Percentiles rank a stretch among this genome's conserved stretches.
These are phyloP conservation scores for Globisporangium rhizosaccharum DNA, from an alignment of 352 stramenopile genomes.

Conservation along the genomic window DNA sequence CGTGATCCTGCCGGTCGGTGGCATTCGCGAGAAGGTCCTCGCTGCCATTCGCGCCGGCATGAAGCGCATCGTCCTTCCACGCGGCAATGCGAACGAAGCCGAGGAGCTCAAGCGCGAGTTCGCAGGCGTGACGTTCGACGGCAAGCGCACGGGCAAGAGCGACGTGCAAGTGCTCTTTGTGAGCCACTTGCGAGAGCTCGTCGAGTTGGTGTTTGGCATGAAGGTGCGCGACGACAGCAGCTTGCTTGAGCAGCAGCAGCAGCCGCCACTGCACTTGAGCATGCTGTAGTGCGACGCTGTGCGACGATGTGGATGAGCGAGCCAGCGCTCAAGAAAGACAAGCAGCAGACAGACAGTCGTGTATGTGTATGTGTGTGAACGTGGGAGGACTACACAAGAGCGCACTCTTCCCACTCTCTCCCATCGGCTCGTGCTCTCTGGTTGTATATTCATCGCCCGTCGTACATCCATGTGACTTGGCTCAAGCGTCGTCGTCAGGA, in stretches of 20 bases:
- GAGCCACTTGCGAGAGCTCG: constrained; percentile 56
- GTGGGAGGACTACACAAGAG: too few relatives aligned
- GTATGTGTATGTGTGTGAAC: constrained; percentile 13
- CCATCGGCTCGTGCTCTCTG: too few relatives aligned
- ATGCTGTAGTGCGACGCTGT: constrained; percentile 32
- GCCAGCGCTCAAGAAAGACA: not conserved
- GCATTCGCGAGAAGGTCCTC: constrained; percentile 88
- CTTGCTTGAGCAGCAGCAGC: constrained; percentile 13
- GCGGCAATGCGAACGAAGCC: constrained; percentile 68
- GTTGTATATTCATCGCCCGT: too few relatives aligned
- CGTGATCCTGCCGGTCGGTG: constrained; percentile 87
- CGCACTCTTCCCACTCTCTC: too few relatives aligned
- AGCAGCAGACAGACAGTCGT: not conserved
- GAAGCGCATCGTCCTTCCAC: constrained; percentile 70
- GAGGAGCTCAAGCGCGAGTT: constrained; percentile 69
- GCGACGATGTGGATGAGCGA: not conserved
- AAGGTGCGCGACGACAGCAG: constrained; percentile 37
- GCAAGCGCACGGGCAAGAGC: constrained; percentile 16
- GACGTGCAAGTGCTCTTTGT: constrained; percentile 62
- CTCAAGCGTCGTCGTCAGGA: too few relatives aligned
- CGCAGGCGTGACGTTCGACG: constrained; percentile 16
- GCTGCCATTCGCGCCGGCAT: constrained; percentile 83
- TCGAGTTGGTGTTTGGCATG: constrained; percentile 67
- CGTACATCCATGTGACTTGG: too few relatives aligned
- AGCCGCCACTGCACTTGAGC: constrained; percentile 32